Evolutionary conservation across 345 rosid genomes (phyloP).

Genomic region (Noccaea bulbosa): DNA sequence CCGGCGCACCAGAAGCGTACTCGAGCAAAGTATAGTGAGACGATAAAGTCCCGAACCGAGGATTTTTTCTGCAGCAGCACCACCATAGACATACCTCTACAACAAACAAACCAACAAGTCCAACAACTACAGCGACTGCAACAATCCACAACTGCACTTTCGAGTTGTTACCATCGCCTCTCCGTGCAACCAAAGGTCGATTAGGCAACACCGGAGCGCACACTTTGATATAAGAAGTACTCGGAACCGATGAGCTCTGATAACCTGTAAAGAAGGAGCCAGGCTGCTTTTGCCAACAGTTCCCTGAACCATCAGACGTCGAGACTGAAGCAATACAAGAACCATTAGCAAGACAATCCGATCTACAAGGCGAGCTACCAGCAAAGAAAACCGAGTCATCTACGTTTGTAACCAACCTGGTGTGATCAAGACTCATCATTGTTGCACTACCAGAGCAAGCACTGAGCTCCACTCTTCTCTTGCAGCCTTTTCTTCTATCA

Average conservation of each 20-base stretch:
- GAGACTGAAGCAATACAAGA: constrained; percentile 61
- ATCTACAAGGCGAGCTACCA: constrained; percentile 56
- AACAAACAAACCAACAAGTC: constrained; percentile 45
- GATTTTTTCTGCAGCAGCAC: constrained; percentile 51
- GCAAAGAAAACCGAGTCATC: constrained; percentile 41
- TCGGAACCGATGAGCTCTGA: constrained; percentile 50
- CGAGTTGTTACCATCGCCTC: constrained; percentile 33
- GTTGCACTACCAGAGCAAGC: constrained; percentile 50
- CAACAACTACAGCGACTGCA: constrained; percentile 41
- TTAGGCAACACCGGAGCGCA: constrained; percentile 56
- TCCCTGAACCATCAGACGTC: constrained; percentile 62
- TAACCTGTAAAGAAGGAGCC: constrained; percentile 59
- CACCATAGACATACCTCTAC: constrained; percentile 57
- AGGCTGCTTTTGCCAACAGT: constrained; percentile 59
- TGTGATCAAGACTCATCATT: constrained; percentile 56
- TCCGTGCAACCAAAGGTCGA: constrained; percentile 31
- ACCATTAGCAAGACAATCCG: constrained; percentile 49
- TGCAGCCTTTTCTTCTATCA: constrained; percentile 62
- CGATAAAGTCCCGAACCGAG: constrained; percentile 47
- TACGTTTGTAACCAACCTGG: constrained; percentile 47
- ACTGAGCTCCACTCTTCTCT: constrained; percentile 54
- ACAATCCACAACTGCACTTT: constrained; percentile 47
- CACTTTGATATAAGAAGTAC: constrained; percentile 64
- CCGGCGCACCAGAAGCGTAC: constrained; percentile 66
- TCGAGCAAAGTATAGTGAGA: constrained; percentile 57